Conservation (phyloP, 805 yeast species). For the Jamesozyma piceae region DNA sequence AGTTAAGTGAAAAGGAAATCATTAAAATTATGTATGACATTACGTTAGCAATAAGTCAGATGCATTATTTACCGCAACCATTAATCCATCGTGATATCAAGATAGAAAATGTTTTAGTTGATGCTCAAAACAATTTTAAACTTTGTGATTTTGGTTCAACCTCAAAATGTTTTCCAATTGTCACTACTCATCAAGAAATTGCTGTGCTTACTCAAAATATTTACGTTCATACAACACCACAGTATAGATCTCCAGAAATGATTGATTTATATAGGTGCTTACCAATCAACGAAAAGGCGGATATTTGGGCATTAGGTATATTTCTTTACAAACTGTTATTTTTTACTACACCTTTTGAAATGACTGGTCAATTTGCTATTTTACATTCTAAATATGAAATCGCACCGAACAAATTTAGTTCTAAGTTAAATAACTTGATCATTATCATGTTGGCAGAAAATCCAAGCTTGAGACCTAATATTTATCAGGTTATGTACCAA, state of each 20-base stretch:
- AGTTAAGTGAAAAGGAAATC: slow-evolving; percentile 68
- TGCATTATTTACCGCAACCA: slow-evolving; percentile 68
- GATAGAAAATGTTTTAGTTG: slow-evolving; percentile 87
- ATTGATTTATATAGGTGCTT: slow-evolving; percentile 72
- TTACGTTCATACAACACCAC: slow-evolving; percentile 88
- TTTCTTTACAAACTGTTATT: slow-evolving; percentile 84
- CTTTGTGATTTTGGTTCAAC: slow-evolving; percentile 93
- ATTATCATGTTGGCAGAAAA: slow-evolving; percentile 75
- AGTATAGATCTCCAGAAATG: slow-evolving; percentile 82
- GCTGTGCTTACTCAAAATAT: slow-evolving; percentile 77
- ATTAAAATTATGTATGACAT: slow-evolving; percentile 78
- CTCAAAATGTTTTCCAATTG: slow-evolving; percentile 39
- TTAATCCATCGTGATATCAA: slow-evolving; percentile 89
- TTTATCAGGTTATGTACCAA: slow-evolving; percentile 66
- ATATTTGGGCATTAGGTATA: slow-evolving; percentile 95
- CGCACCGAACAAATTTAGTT: slow-evolving; percentile 66
- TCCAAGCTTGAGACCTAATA: slow-evolving; percentile 77
- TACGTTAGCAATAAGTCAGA: slow-evolving; percentile 67
- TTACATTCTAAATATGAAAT: slow-evolving; percentile 76
- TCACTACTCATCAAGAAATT: slow-evolving; percentile 72
- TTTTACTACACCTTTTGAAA: slow-evolving; percentile 90
- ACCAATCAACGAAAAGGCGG: slow-evolving; percentile 87
- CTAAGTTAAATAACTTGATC: slow-evolving; percentile 65
- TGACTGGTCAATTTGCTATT: slow-evolving; percentile 75
- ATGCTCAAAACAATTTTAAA: slow-evolving; percentile 58